These are phyloP conservation scores for Paramyrothecium sp. DNA, from an alignment of 2,329 filamentous ascomycete species.

Conservation along the genomic window DNA sequence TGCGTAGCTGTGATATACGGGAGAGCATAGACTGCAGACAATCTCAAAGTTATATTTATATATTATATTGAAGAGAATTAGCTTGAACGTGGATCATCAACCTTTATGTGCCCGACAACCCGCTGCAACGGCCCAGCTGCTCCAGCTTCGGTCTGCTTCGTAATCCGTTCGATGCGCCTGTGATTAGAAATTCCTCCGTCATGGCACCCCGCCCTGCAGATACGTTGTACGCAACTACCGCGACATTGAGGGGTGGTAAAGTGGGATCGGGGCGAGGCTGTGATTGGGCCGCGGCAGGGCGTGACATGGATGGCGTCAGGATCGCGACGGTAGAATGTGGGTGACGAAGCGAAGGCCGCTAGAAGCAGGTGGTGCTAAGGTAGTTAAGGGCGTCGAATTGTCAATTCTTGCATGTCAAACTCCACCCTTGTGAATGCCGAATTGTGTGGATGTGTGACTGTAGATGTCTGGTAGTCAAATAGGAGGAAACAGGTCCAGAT, in stretches of 20 bases:
- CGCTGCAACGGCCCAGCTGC: too few species aligned
- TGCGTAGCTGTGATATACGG: constrained; percentile 20
- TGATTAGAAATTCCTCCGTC: neutral
- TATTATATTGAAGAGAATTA: too few species aligned
- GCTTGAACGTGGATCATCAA: too few species aligned
- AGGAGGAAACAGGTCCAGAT: too few species aligned
- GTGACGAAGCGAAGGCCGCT: neutral
- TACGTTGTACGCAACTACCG: neutral
- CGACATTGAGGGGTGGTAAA: neutral
- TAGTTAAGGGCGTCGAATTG: too few species aligned
- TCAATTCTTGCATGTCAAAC: too few species aligned
- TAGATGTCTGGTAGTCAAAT: too few species aligned
- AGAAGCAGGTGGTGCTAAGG: neutral
- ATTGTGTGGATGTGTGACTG: too few species aligned
- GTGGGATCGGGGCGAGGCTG: neutral
- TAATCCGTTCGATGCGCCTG: neutral
- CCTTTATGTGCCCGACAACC: too few species aligned
- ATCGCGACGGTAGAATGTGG: neutral
- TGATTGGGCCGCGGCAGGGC: neutral
- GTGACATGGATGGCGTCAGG: neutral
- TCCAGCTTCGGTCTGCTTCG: neutral
- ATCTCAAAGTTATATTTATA: too few species aligned
- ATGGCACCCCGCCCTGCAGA: neutral
- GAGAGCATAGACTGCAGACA: constrained; percentile 15
- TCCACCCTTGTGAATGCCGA: too few species aligned